A percentile compares a stretch with the other conserved stretches of the same genome.
Conservation (phyloP, 75 land plant genomes). For the Adiantum capillusveneris region DNA sequence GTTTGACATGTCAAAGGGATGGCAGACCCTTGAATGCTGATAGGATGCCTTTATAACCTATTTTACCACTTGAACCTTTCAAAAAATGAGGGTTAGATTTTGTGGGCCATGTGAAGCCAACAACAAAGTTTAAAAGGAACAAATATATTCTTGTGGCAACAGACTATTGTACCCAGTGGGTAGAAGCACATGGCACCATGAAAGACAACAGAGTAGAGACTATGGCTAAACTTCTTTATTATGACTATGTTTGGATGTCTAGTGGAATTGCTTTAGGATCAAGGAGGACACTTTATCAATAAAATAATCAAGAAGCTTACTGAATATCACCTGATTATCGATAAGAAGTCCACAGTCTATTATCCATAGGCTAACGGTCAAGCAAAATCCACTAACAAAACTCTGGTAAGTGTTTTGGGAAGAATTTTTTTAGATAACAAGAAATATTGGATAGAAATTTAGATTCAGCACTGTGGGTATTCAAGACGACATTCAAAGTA, state of each 20-base stretch:
- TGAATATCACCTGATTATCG: not conserved
- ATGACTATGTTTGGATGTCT: constrained; percentile 7
- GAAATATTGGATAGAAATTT: not conserved
- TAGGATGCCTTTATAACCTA: not conserved
- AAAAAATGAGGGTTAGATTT: constrained; percentile 9
- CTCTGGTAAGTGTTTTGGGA: no score
- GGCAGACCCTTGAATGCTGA: not conserved
- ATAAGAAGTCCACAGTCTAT: no score
- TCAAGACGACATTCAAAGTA: constrained; percentile 1
- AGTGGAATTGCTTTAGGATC: not conserved
- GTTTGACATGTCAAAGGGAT: constrained; percentile 3
- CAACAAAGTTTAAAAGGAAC: not conserved
- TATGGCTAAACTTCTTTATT: constrained; percentile 7
- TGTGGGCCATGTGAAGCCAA: constrained; percentile 3
- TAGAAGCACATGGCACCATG: constrained; percentile 9
- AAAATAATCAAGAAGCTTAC: not conserved
- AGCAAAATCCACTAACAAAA: no score
- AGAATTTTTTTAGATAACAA: no score
- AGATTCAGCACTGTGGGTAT: not conserved
- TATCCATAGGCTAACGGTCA: no score
- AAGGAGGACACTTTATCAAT: not conserved
- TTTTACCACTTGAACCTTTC: constrained; percentile 7
- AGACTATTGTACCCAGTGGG: constrained; percentile 17
- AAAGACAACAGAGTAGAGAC: not conserved
- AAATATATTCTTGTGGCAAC: constrained; percentile 8